These are phyloP conservation scores for Lippia alba DNA, from an alignment of 305 asterid genomes.

Conservation along the genomic window DNA sequence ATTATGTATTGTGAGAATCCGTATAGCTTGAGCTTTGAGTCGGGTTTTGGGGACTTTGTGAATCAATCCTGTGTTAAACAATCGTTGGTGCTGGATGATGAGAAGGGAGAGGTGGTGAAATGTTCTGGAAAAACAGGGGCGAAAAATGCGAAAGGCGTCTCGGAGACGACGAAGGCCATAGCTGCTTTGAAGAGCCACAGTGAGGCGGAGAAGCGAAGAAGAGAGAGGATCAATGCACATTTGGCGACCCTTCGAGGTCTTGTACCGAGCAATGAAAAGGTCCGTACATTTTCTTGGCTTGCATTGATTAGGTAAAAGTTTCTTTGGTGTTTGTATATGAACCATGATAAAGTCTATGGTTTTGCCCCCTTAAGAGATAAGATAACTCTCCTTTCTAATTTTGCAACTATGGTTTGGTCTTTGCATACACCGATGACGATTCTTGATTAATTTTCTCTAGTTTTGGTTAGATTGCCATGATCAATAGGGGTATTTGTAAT, in stretches of 20 bases:
- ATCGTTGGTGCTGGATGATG: constrained; percentile 58
- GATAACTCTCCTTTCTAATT: no score
- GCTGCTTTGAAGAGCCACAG: constrained; percentile 88
- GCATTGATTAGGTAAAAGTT: neutral
- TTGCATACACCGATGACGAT: no score
- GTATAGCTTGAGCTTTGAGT: constrained; percentile 31
- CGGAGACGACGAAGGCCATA: constrained; percentile 52
- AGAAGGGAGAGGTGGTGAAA: constrained; percentile 61
- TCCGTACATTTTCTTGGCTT: constrained; percentile 34
- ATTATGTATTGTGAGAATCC: constrained; percentile 42
- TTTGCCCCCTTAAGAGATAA: no score
- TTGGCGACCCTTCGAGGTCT: constrained; percentile 64
- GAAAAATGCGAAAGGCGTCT: constrained; percentile 34
- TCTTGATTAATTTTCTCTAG: neutral
- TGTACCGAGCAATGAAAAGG: constrained; percentile 74
- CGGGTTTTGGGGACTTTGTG: constrained; percentile 26
- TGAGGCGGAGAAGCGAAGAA: constrained; percentile 85
- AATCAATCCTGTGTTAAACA: constrained; percentile 36
- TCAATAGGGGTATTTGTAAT: no score
- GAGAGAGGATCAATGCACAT: constrained; percentile 86
- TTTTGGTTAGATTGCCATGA: no score
- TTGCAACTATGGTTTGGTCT: no score
- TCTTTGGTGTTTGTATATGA: no score
- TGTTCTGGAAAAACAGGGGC: constrained; percentile 48
- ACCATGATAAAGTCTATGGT: no score